phyloP scores from a whole-genome alignment of 768 basidiomycete genomes.

The Mycena latifolia region DNA sequence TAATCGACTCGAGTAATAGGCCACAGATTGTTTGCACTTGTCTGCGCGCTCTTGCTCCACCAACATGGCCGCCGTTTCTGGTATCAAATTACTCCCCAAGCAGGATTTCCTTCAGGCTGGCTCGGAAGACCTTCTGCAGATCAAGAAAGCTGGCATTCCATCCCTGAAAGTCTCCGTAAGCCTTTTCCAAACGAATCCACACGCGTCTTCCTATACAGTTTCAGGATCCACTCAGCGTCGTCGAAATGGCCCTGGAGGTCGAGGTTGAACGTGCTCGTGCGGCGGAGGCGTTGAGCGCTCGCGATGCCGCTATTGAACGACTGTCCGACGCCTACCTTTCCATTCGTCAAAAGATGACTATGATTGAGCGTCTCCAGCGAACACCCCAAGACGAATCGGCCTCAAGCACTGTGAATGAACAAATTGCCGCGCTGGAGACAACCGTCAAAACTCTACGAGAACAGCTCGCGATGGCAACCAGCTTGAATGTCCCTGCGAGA shows the following conservation, averaged over 20 bases:
- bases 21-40: too few species aligned
- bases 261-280: constrained; percentile 66
- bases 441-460: constrained; percentile 54
- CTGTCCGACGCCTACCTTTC: constrained; percentile 71
- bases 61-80: constrained; percentile 4
- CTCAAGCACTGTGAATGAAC: constrained; percentile 45
- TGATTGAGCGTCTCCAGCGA: constrained; percentile 62
- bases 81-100: constrained; percentile 14
- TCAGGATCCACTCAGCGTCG: constrained; percentile 60
- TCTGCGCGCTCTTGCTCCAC: too few species aligned
- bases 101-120: constrained; percentile 9
- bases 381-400: constrained; percentile 47
- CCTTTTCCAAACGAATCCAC: not conserved
- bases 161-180: constrained; percentile 26
- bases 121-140: constrained; percentile 29
- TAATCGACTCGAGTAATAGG: too few species aligned
- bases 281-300: constrained; percentile 69
- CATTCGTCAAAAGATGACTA: constrained; percentile 69
- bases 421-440: constrained; percentile 52
- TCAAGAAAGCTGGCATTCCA: constrained; percentile 23
- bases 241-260: constrained; percentile 67
- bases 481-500: constrained; percentile 38
- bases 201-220: constrained; percentile 4
- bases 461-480: constrained; percentile 48
- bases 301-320: constrained; percentile 70